Evolutionary conservation across 768 basidiomycete species (phyloP), one percentile per base, ranked within the genome.

Genomic region (Trametes meyenii): DNA sequence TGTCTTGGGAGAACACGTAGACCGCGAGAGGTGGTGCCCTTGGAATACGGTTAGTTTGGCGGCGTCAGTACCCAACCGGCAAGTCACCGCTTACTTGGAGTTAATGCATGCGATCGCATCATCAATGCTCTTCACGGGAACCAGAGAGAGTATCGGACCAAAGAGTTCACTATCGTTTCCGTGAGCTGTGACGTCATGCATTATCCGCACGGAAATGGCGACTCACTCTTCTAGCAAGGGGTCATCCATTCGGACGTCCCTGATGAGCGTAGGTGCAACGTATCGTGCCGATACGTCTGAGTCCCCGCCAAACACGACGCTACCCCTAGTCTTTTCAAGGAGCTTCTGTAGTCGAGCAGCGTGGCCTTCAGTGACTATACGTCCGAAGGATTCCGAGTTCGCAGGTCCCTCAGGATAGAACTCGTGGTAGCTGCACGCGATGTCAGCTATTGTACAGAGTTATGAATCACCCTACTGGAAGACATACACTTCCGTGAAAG

Each of bases 161-260:
- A 96, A 95, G 40, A 94, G 79, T 69, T 96, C 94, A 60, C 91
- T 92, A 63, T 33, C 8, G 29, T 3, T 3, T 3, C 8, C 29
- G 8, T 33, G 29, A 33, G 29, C 3, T 8, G 29, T 33, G 29
- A 3, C 29, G 29, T 33, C 29, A 8, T 33, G 29, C 29, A 3
- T 3, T 33, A 3, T 33, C 8, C 29, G 29, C 8, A 33, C 3
- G 8, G 29, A 33, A 33, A 33, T 33, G 8, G 29, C 4, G 8
- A 78, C 87, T 53, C 65, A 89, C 90, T 90, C 86, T 69, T 78
- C 78, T 90, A 95, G 91, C 62, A 94, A 72, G 0, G 87, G 80
- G 72, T 95, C 93, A 54, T 84, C 83, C 0, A 63, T 66, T 40
- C 76, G 72, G 2, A 93, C 85, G 61, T 88, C 80, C 43, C 73